Evolutionary conservation across 805 yeast species (phyloP).

Genomic region (Lipomyces anomalus): DNA sequence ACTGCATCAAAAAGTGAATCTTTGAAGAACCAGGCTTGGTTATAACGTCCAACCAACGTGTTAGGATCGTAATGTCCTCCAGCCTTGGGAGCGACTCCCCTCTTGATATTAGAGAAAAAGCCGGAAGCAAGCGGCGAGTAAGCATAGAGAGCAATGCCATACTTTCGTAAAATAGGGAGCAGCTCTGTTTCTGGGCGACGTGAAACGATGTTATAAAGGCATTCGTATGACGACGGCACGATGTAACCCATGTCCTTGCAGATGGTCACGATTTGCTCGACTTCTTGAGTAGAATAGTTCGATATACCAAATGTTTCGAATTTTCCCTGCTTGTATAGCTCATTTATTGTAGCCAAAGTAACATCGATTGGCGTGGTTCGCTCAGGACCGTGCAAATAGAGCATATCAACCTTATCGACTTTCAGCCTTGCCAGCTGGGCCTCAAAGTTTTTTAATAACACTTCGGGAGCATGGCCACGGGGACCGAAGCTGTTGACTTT

Average conservation of each 20-base stretch:
- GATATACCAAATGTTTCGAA: conserved; percentile 29
- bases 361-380: conserved; percentile 27
- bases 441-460: conserved; percentile 4
- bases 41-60: conserved; percentile 11
- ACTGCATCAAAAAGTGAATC: conserved; percentile 19
- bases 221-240: conserved; percentile 27
- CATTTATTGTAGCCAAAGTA: conserved; percentile 27
- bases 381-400: conserved; percentile 28
- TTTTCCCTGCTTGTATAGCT: conserved; percentile 27
- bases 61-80: conserved; percentile 14
- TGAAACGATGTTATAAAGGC: conserved; percentile 28
- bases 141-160: conserved; percentile 27
- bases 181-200: conserved; percentile 25
- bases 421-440: conserved; percentile 8
- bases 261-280: conserved; percentile 11
- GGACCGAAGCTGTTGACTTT: conserved; percentile 6
- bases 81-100: conserved; percentile 15
- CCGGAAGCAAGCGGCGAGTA: conserved; percentile 25
- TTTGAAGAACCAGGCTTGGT: conserved; percentile 17
- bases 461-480: conserved; percentile 6
- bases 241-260: conserved; percentile 4
- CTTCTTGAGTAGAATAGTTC: conserved; percentile 22
- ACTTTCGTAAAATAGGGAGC: conserved; percentile 25
- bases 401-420: conserved; percentile 11
- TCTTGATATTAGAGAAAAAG: conserved; percentile 16